Percentiles rank a stretch among this genome's conserved stretches.
phyloP scores from a whole-genome alignment of 148 eudicot genomes.

The Cornus controversa region DNA sequence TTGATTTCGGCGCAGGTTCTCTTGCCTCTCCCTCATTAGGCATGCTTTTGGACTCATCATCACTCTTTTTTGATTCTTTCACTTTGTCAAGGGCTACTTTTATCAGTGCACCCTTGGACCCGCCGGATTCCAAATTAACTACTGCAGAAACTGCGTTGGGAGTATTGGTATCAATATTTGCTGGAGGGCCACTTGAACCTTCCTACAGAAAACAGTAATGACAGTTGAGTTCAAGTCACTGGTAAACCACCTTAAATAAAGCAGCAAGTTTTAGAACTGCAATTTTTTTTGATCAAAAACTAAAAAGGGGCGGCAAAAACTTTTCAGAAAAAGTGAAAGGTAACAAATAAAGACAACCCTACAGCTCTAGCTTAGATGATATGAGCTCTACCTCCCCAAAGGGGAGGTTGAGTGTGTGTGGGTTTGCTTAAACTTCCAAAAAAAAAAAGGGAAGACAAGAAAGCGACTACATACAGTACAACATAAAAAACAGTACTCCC shows the following conservation, averaged over 20 bases:
- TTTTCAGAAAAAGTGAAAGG: too few relatives aligned
- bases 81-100: slow-evolving; percentile 58
- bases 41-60: slow-evolving; percentile 48
- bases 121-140: slow-evolving; percentile 38
- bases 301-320: too few relatives aligned
- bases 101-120: slow-evolving; percentile 44
- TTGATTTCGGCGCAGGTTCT: slow-evolving; percentile 40
- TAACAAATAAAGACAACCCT: too few relatives aligned
- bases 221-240: neutral
- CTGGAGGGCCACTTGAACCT: slow-evolving; percentile 46
- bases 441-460: too few relatives aligned
- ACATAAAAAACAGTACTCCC: too few relatives aligned
- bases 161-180: slow-evolving; percentile 38
- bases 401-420: too few relatives aligned
- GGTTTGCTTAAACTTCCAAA: too few relatives aligned
- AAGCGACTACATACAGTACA: neutral
- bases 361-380: too few relatives aligned
- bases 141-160: slow-evolving; percentile 37
- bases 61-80: slow-evolving; percentile 73
- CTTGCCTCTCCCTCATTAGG: slow-evolving; percentile 44
- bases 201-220: slow-evolving; percentile 54
- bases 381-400: too few relatives aligned
- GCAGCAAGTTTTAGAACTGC: neutral
- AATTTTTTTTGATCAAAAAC: too few relatives aligned
- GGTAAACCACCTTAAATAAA: neutral